A percentile compares a stretch with the other conserved stretches of the same genome.
These are phyloP conservation scores for Mortierella sp. DNA, from an alignment of 371 early-diverging fungal genomes.

Conservation along the genomic window DNA sequence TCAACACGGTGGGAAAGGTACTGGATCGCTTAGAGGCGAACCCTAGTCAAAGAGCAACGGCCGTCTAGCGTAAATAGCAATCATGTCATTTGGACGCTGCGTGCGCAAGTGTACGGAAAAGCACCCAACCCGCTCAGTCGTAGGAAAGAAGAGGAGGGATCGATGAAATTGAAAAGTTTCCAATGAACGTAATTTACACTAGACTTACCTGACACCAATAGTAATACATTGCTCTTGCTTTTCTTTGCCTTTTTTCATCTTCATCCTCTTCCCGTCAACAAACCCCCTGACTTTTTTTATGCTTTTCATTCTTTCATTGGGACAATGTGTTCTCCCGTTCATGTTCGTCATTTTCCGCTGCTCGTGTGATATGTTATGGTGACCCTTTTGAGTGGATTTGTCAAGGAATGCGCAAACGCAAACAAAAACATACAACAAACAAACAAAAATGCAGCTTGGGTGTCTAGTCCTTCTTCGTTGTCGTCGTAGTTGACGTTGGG, in stretches of 20 bases:
- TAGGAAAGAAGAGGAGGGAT: not conserved
- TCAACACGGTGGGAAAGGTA: constrained; percentile 77
- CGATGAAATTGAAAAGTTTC: not conserved
- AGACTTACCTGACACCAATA: not conserved
- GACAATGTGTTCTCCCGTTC: not conserved
- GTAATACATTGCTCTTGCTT: not conserved
- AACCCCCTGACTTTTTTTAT: constrained; percentile 3
- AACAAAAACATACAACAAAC: too few relatives aligned
- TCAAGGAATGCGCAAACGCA: too few relatives aligned
- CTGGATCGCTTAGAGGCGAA: constrained; percentile 74
- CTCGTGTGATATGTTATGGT: not conserved
- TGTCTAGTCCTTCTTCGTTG: too few relatives aligned
- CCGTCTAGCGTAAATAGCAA: not conserved
- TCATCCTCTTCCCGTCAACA: not conserved
- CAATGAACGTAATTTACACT: not conserved
- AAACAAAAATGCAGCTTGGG: too few relatives aligned
- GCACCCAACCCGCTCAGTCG: too few relatives aligned
- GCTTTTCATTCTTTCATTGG: not conserved
- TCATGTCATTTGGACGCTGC: too few relatives aligned
- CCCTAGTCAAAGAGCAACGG: not conserved
- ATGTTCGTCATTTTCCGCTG: not conserved
- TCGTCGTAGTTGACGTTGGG: too few relatives aligned
- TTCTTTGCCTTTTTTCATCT: not conserved
- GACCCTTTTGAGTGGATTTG: too few relatives aligned
- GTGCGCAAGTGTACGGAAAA: too few relatives aligned